phyloP scores from a whole-genome alignment of 306 rosid species.

The Argentina anserina region DNA sequence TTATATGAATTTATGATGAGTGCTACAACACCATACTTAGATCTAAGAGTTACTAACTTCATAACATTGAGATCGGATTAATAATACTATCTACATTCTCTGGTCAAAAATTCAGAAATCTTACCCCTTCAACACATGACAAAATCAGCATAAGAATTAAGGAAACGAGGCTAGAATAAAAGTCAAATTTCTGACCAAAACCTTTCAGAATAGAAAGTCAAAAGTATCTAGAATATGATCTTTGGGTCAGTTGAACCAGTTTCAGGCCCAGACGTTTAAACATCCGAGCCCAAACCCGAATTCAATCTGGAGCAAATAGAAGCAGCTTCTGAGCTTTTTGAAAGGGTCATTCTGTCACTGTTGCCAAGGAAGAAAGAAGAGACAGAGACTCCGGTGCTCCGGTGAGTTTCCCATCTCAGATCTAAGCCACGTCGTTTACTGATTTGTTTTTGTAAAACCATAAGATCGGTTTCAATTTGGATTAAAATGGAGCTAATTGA shows the following conservation, averaged over 20 bases:
- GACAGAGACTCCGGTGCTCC: not conserved
- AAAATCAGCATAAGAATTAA: not conserved
- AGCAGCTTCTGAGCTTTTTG: not conserved
- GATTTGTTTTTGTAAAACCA: not conserved
- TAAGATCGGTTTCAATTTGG: not conserved
- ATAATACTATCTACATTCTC: not conserved
- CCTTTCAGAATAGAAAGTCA: not conserved
- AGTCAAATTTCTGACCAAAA: not conserved
- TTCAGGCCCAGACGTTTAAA: not conserved
- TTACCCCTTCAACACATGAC: not conserved
- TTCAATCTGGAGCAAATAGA: not conserved
- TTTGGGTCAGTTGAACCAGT: not conserved
- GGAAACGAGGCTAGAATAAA: not conserved
- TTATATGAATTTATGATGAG: no score
- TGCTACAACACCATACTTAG: no score
- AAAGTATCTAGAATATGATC: not conserved
- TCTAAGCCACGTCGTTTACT: slow-evolving; percentile 2
- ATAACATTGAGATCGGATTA: not conserved
- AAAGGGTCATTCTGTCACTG: not conserved
- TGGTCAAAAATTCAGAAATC: not conserved
- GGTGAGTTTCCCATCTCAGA: not conserved
- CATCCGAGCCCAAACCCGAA: not conserved
- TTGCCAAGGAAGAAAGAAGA: not conserved
- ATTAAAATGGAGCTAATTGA: not conserved
- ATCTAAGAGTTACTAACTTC: no score